phyloP scores from a whole-genome alignment of 129 eudicot species.

The Rutidosis leptorrhynchoides region DNA sequence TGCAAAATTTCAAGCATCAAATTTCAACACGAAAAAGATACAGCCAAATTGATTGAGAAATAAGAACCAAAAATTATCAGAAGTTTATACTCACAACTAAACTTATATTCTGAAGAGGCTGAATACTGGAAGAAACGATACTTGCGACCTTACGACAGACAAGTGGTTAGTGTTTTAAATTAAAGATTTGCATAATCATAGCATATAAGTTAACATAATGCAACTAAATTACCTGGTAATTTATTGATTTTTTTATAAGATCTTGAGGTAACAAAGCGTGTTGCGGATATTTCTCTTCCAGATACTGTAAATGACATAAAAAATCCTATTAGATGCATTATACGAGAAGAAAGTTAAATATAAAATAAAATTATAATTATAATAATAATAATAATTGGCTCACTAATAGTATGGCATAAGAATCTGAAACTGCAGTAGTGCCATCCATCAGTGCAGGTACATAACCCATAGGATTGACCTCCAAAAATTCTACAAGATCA shows the following conservation, averaged over 20 bases:
- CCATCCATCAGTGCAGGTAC: conserved; percentile 85
- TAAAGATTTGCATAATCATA: neutral
- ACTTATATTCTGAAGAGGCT: conserved; percentile 63
- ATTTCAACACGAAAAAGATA: neutral
- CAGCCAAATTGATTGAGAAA: neutral
- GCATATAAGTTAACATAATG: conserved; percentile 8
- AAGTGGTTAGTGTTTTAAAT: conserved; percentile 3
- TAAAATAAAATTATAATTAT: too few relatives aligned
- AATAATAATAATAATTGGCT: conserved; percentile 14
- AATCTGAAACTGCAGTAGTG: conserved; percentile 59
- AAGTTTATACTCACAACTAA: conserved; percentile 45
- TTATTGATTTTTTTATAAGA: conserved; percentile 57
- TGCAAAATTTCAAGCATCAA: conserved; percentile 18
- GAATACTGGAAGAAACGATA: conserved; percentile 74
- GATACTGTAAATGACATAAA: conserved; percentile 47
- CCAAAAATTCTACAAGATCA: conserved; percentile 51
- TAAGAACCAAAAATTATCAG: neutral
- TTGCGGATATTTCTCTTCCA: conserved; percentile 87
- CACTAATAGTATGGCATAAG: conserved; percentile 79
- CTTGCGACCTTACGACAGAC: conserved; percentile 59
- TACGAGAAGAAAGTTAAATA: conserved; percentile 18
- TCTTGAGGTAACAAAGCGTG: conserved; percentile 72
- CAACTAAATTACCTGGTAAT: conserved; percentile 61
- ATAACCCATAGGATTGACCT: conserved; percentile 82
- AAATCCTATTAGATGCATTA: neutral